Evolutionary conservation across 2,329 filamentous ascomycete species (phyloP), one percentile per base, ranked within the genome.

Genomic region (Hypoxylon rubiginosum): DNA sequence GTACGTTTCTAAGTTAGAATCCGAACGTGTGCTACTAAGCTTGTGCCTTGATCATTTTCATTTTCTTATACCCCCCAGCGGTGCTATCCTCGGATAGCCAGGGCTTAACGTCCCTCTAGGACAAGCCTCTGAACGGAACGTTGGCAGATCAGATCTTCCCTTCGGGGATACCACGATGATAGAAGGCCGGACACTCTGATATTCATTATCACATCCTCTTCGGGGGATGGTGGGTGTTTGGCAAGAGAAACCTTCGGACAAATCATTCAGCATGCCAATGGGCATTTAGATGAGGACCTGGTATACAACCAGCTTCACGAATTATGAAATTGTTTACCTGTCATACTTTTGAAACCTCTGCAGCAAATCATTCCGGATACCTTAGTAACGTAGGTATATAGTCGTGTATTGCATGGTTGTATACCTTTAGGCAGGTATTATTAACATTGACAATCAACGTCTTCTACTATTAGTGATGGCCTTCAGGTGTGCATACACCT

Each of bases 81-180:
- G 89, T 92, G 90, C 90, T 89, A 86, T 88, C 88, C 84, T 81
- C 86, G 87, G 90, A 85, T 85, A 86, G 90, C 91, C 90, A 86
- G 91, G 86, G 83, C 88, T 86, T 69, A 46, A 81, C 84, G 87
- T 89, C 83, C 85, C 77, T 86, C 82, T 84, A 91, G 87, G 86
- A 88, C 85, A 82, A 84, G 86, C 85, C 84, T 46, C 90, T 90
- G 91, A 92, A 93, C 91, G 91, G 91, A 93, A 88, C 91, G 89
- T 91, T 92, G 91, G 91, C 78, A 93, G 84, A 92, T 82, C 72
- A 82, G 77, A 79, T 67, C 63, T 71, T 76, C 71, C 72, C 68
- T 73, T 63, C 59, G 70, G 70, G 72, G 66, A 64, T 24, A 59
- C 41, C 48, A 75, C 76, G 78, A 76, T 77, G 64, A 64, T 76